Conservation (phyloP, 371 early-diverging fungal species). For the Mucor racemosus region DNA sequence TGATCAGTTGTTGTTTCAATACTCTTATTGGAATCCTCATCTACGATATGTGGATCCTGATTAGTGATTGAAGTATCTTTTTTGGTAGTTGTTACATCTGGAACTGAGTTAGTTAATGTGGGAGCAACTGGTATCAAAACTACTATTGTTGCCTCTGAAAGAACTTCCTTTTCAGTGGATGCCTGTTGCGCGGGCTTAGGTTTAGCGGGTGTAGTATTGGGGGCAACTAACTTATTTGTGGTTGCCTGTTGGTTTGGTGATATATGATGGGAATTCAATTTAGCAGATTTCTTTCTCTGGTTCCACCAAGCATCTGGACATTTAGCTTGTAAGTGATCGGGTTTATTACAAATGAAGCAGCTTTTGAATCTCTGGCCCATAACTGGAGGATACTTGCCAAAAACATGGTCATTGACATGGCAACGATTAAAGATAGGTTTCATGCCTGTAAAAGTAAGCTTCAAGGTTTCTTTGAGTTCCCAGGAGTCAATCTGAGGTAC, state of each 20-base stretch:
- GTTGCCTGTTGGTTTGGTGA: background rate
- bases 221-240: background rate
- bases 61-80: too few relatives aligned
- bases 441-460: background rate
- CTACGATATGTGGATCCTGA: too few relatives aligned
- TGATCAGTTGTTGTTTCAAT: too few relatives aligned
- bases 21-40: too few relatives aligned
- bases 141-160: too few relatives aligned
- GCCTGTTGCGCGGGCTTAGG: too few relatives aligned
- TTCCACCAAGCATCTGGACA: background rate
- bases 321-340: background rate
- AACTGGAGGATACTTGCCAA: background rate
- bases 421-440: background rate
- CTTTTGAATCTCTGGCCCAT: background rate
- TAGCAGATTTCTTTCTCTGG: background rate
- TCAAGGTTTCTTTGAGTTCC: background rate
- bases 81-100: too few relatives aligned
- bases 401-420: background rate
- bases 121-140: too few relatives aligned
- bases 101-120: too few relatives aligned
- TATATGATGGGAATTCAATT: too few relatives aligned
- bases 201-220: background rate
- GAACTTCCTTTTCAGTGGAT: too few relatives aligned
- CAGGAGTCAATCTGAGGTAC: background rate
- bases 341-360: background rate